These are phyloP conservation scores for Stemphylium vesicarium DNA, from an alignment of 2,329 filamentous ascomycete species.

Conservation along the genomic window DNA sequence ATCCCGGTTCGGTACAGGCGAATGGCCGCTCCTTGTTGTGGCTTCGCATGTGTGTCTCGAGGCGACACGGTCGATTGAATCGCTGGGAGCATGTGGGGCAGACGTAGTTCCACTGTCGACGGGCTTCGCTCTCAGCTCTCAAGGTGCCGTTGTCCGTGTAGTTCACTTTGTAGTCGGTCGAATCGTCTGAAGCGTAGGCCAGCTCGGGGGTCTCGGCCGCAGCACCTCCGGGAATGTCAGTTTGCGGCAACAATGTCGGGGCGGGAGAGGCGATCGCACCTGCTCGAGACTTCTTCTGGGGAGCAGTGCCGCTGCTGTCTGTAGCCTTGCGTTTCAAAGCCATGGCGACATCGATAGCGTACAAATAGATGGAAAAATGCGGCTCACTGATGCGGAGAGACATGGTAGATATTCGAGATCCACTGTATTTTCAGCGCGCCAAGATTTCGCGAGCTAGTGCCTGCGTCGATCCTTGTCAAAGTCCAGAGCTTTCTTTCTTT, in stretches of 20 bases:
- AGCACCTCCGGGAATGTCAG: conserved; percentile 15
- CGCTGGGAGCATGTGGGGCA: conserved; percentile 82
- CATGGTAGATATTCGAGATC: conserved; percentile 6
- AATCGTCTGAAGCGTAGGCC: conserved; percentile 30
- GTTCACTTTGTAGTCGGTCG: conserved; percentile 31
- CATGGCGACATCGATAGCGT: conserved; percentile 24
- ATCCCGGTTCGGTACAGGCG: conserved; percentile 71
- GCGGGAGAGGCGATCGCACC: conserved; percentile 19
- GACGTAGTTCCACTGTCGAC: conserved; percentile 73
- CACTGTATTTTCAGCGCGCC: conserved; percentile 28
- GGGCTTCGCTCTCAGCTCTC: conserved; percentile 48
- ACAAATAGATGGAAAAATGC: conserved; percentile 11
- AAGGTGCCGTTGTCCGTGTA: conserved; percentile 38
- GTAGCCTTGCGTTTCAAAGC: conserved; percentile 36
- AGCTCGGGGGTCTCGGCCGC: conserved; percentile 18
- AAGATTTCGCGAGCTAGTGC: conserved; percentile 29
- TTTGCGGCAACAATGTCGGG: conserved; percentile 7
- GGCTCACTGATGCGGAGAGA: conserved; percentile 10
- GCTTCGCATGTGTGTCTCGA: conserved; percentile 77
- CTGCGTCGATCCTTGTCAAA: conserved; percentile 17
- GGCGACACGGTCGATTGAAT: conserved; percentile 84
- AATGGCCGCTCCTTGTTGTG: conserved; percentile 87
- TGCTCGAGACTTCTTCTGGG: conserved; percentile 36
- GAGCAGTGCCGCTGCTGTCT: conserved; percentile 5
- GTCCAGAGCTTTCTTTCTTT: conserved; percentile 29